Conservation (phyloP, 345 rosid species). For the Boechera retrofracta region DNA sequence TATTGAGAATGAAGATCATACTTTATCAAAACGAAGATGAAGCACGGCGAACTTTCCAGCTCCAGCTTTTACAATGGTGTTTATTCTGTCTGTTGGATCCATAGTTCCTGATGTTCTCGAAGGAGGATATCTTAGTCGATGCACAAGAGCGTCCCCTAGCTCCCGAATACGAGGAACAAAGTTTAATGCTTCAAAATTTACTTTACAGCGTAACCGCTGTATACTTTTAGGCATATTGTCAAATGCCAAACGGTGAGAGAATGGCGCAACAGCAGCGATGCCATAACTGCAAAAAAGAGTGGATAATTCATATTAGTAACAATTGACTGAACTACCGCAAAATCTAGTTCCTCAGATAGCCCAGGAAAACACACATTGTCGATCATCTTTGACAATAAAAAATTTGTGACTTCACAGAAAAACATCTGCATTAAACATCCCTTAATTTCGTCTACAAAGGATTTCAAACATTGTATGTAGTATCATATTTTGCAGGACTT, state of each 20-base stretch:
- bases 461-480: neutral
- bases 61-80: conserved; percentile 48
- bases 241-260: conserved; percentile 92
- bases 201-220: conserved; percentile 94
- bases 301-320: neutral
- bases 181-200: conserved; percentile 79
- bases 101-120: conserved; percentile 44
- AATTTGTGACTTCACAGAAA: neutral
- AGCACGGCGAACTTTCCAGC: conserved; percentile 79
- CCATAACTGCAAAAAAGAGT: conserved; percentile 65
- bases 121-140: conserved; percentile 63
- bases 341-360: neutral
- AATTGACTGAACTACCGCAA: neutral
- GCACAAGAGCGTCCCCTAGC: conserved; percentile 69
- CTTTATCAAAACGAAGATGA: conserved; percentile 98
- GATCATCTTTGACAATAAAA: neutral
- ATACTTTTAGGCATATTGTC: conserved; percentile 71
- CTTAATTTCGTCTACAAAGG: neutral
- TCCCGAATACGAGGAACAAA: conserved; percentile 66
- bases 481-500: neutral
- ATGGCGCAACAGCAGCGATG: conserved; percentile 91
- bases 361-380: neutral
- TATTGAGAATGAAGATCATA: conserved; percentile 41
- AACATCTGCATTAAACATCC: neutral
- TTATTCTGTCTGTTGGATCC: conserved; percentile 46